Base-by-base conservation (phyloP, 202 grass and related monocot species). In the Cymbopogon flexuosus region DNA sequence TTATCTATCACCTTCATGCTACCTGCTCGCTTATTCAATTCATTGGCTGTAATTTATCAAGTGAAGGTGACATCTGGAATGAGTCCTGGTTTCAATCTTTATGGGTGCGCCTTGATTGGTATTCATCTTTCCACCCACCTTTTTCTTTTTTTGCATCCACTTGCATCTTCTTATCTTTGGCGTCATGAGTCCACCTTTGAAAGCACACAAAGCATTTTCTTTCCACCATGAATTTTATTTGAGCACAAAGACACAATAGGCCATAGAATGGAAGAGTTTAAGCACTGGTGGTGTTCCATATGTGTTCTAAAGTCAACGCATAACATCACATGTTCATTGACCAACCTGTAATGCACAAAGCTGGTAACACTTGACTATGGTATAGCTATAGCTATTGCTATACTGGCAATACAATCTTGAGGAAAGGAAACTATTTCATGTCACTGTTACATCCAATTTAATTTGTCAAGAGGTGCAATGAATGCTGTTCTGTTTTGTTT, bases 51-150 rank as follows among this genome's bases (percentile, higher is more conserved):
- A 59, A 70, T 73, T 68, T 78, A 61, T 84, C 62, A 77, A 87
- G 72, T 85, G 64, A 81, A 95, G 96, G 96, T 98, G 75, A 98
- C 96, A 88, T 98, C 96, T 78, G 96, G 92, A 72, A 95, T 98
- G 96, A 98, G 96, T 88, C 96, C 92, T 61, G 77, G 80, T 72
- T 98, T 98, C 81, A 98, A 98, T 86, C 88, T 98, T 51, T 95
- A 98, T 91, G 96, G 96, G 8, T 98, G 95, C 71, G 70, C 66
- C 73, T 88, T 98, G 76, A 98, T 98, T 75, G 96, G 96, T 98
- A 95, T 62, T 71, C 42, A 78, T 70, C 62, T 76, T 42, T 65
- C 70, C 59, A 16, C 66, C 41, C 22, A 54, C 27, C 27, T 47
- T 30, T 72, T 51, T 47, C 29, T 61, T 2, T 29, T 79, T 72